Conservation (phyloP, 306 rosid genomes). For the Vigna radiata region DNA sequence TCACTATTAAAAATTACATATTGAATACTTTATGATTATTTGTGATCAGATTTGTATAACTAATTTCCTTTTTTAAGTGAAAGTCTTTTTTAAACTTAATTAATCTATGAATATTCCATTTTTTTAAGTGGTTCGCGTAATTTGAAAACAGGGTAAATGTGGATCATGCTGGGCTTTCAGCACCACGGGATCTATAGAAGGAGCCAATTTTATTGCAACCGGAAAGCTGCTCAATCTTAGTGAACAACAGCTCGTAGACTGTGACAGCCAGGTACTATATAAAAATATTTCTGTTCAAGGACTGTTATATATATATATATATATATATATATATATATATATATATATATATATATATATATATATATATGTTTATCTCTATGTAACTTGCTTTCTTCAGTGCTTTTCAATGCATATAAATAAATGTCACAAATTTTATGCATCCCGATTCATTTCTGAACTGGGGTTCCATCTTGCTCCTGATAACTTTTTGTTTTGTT, state of each 20-base stretch:
- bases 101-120: not conserved
- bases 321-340: no score
- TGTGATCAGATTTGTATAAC: not conserved
- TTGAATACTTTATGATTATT: no score
- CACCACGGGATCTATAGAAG: conserved; percentile 88
- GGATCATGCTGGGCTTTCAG: conserved; percentile 99
- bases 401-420: not conserved
- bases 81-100: not conserved
- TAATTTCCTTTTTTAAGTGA: not conserved
- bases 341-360: no score
- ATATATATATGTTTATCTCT: no score
- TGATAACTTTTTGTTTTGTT: conserved; percentile 17
- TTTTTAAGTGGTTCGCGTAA: not conserved
- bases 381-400: not conserved
- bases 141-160: conserved; percentile 67
- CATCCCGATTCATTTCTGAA: not conserved
- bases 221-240: conserved; percentile 90
- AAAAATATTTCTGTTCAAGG: no score
- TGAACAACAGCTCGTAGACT: conserved; percentile 93
- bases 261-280: conserved; percentile 66
- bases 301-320: no score
- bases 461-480: not conserved
- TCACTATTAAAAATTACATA: no score
- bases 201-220: conserved; percentile 78
- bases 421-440: not conserved